Conservation (phyloP, 2,329 filamentous ascomycete genomes). For the Fusarium anguioides region DNA sequence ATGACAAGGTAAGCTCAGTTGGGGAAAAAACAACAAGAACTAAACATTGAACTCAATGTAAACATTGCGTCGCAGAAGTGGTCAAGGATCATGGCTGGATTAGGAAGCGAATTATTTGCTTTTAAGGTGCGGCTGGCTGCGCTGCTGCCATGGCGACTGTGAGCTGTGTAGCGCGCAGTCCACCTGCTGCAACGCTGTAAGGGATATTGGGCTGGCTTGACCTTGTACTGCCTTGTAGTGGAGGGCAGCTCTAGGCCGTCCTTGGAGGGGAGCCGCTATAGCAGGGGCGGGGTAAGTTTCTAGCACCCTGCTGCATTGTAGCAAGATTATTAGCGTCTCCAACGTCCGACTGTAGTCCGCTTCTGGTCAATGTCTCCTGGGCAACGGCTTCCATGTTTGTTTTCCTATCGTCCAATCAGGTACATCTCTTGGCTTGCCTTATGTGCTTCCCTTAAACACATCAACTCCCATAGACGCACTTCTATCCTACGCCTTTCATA, state of each 20-base stretch:
- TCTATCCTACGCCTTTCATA: slow-evolving; percentile 41
- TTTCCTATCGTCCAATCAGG: slow-evolving; percentile 49
- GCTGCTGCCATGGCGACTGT: slow-evolving; percentile 49
- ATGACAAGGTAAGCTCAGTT: slow-evolving; percentile 33
- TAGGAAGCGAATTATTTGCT: slow-evolving; percentile 39
- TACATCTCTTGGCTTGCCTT: slow-evolving; percentile 26
- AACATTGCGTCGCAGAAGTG: slow-evolving; percentile 32
- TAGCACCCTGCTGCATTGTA: slow-evolving; percentile 43
- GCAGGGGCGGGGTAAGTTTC: slow-evolving; percentile 43
- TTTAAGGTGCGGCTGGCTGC: slow-evolving; percentile 36
- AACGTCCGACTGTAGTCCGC: slow-evolving; percentile 36
- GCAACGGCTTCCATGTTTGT: slow-evolving; percentile 49
- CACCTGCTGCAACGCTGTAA: slow-evolving; percentile 34
- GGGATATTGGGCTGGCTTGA: slow-evolving; percentile 11
- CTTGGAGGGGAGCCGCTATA: slow-evolving; percentile 36
- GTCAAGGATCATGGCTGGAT: slow-evolving; percentile 45
- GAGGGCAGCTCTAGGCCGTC: slow-evolving; percentile 33
- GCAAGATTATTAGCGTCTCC: slow-evolving; percentile 44
- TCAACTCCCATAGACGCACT: slow-evolving; percentile 40
- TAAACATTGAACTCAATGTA: slow-evolving; percentile 15
- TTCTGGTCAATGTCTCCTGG: slow-evolving; percentile 37
- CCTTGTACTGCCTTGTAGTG: slow-evolving; percentile 1
- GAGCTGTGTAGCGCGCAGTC: slow-evolving; percentile 27
- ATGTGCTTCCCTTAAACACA: slow-evolving; percentile 49
- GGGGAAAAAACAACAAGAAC: slow-evolving; percentile 38